Conservation (phyloP, 1,284 basidiomycete genomes). For the Schizophyllum commune region DNA sequence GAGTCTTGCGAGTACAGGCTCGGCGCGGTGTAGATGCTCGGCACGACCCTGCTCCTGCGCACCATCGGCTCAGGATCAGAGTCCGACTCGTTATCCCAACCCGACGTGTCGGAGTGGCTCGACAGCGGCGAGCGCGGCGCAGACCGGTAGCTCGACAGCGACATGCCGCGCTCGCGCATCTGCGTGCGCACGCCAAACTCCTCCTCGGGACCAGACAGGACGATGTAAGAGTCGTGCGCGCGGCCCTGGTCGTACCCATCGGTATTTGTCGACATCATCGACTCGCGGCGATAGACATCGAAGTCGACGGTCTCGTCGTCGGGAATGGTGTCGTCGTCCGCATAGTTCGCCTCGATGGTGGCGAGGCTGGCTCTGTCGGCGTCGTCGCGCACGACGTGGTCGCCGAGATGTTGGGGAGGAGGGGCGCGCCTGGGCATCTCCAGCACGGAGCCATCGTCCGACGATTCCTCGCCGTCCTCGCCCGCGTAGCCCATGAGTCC, state of each 20-base stretch:
- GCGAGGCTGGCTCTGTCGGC: not conserved
- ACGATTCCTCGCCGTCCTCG: constrained; percentile 7
- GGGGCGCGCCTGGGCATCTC: not conserved
- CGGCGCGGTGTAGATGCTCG: not conserved
- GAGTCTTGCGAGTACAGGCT: not conserved
- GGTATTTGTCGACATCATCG: not conserved
- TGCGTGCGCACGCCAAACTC: not conserved
- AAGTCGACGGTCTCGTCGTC: constrained; percentile 6
- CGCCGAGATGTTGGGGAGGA: not conserved
- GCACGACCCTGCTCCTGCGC: too few relatives aligned
- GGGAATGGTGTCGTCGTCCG: constrained; percentile 2
- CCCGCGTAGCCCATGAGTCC: constrained; percentile 3
- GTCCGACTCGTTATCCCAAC: not conserved
- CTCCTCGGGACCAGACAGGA: not conserved
- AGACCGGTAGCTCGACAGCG: constrained; percentile 1
- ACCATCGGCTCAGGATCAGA: not conserved
- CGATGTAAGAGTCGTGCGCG: not conserved
- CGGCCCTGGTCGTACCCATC: constrained; percentile 8
- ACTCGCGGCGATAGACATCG: constrained; percentile 4
- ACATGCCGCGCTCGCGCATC: not conserved
- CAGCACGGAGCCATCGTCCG: constrained; percentile 9
- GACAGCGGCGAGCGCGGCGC: constrained; percentile 8
- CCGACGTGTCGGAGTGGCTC: constrained; percentile 3
- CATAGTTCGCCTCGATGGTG: constrained; percentile 1
- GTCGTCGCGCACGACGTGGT: not conserved